These are phyloP conservation scores for Phytophthora fragariae DNA, from an alignment of 352 stramenopile genomes.

Conservation along the genomic window DNA sequence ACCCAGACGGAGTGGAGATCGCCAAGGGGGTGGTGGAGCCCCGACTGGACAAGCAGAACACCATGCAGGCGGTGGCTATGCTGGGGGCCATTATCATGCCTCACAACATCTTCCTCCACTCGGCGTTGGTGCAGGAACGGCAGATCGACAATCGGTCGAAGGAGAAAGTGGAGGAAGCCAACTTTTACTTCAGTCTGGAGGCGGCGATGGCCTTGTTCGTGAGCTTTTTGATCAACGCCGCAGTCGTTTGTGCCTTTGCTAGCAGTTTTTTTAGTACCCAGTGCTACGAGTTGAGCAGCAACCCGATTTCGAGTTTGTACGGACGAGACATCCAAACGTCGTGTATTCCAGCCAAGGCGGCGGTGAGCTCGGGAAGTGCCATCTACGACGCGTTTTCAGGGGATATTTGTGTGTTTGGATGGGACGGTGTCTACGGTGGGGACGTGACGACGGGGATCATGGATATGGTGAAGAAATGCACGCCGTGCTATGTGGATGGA, in stretches of 20 bases:
- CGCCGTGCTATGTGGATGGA: slow-evolving; percentile 63
- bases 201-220: slow-evolving; percentile 83
- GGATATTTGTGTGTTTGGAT: slow-evolving; percentile 55
- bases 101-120: slow-evolving; percentile 96
- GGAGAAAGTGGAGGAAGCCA: slow-evolving; percentile 58
- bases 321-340: slow-evolving; percentile 67
- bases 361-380: slow-evolving; percentile 52
- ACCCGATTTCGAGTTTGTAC: slow-evolving; percentile 63
- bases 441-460: slow-evolving; percentile 8
- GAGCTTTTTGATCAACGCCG: slow-evolving; percentile 93
- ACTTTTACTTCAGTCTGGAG: slow-evolving; percentile 91
- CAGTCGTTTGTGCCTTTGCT: slow-evolving; percentile 90
- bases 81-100: slow-evolving; percentile 95
- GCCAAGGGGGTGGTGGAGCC: slow-evolving; percentile 75
- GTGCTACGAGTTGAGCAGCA: slow-evolving; percentile 54
- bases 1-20: slow-evolving; percentile 69
- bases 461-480: slow-evolving; percentile 27
- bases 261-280: slow-evolving; percentile 87
- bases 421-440: slow-evolving; percentile 14
- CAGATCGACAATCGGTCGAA: slow-evolving; percentile 33
- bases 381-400: slow-evolving; percentile 74
- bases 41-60: slow-evolving; percentile 65
- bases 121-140: slow-evolving; percentile 80
- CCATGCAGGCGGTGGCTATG: slow-evolving; percentile 76
- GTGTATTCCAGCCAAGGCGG: slow-evolving; percentile 63